These are phyloP conservation scores for Penicillium sp. DNA, from an alignment of 2,329 filamentous ascomycete species.

Conservation along the genomic window DNA sequence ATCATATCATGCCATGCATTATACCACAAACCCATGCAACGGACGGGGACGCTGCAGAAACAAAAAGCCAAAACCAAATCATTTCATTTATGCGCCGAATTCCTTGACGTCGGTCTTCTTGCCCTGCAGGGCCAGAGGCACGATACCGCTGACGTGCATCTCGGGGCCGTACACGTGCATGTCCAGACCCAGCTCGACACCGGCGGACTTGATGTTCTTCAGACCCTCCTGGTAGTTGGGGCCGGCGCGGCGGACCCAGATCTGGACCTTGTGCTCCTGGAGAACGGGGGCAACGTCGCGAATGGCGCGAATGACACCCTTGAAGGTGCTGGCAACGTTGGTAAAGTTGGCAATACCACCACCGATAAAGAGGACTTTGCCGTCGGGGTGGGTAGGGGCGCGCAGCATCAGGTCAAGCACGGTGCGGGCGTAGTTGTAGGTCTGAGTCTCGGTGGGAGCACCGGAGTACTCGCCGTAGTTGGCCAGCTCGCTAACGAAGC, in stretches of 20 bases:
- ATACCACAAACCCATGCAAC: slow-evolving; percentile 33
- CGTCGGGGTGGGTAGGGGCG: slow-evolving; percentile 74
- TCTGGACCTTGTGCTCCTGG: slow-evolving; percentile 94
- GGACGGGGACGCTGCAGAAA: slow-evolving; percentile 26
- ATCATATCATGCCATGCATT: slow-evolving; percentile 40
- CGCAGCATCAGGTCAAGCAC: slow-evolving; percentile 97
- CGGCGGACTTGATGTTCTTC: slow-evolving; percentile 98
- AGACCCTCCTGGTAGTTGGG: slow-evolving; percentile 99
- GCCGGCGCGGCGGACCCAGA: slow-evolving; percentile 86
- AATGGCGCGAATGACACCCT: slow-evolving; percentile 96
- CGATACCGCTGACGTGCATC: slow-evolving; percentile 91
- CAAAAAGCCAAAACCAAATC: slow-evolving; percentile 18
- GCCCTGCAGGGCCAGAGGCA: slow-evolving; percentile 75
- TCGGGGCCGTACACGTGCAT: slow-evolving; percentile 85
- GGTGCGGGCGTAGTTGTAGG: slow-evolving; percentile 97
- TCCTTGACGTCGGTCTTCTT: slow-evolving; percentile 60
- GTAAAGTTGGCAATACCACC: slow-evolving; percentile 99
- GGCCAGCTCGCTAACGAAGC: slow-evolving; percentile 91
- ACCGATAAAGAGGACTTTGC: slow-evolving; percentile 99
- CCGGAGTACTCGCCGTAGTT: slow-evolving; percentile 99
- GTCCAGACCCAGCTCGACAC: slow-evolving; percentile 86
- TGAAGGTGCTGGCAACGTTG: slow-evolving; percentile 98
- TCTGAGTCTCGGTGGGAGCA: slow-evolving; percentile 97
- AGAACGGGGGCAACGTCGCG: slow-evolving; percentile 81
- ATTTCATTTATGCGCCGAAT: slow-evolving; percentile 45